Evolutionary conservation across 768 basidiomycete genomes (phyloP).

Genomic region (Mrakia gelida): DNA sequence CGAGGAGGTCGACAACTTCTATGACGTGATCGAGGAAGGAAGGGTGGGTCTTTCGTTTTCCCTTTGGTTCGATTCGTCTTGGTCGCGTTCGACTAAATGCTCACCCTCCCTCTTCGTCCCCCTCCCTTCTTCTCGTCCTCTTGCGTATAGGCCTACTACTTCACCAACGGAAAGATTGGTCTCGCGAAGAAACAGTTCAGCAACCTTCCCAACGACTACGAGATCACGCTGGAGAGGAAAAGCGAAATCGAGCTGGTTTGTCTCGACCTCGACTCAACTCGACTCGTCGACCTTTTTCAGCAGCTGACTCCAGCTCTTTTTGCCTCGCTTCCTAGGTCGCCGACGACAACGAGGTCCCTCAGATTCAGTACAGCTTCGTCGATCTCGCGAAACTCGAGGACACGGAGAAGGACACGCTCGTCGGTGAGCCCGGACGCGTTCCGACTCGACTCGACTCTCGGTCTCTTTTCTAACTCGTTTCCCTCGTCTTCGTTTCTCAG

Average conservation of each 20-base stretch:
- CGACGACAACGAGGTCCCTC: constrained; percentile 70
- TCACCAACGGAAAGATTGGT: constrained; percentile 84
- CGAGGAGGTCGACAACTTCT: constrained; percentile 71
- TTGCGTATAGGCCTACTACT: constrained; percentile 60
- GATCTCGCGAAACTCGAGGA: constrained; percentile 59
- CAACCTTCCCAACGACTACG: constrained; percentile 85
- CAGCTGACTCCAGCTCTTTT: background rate
- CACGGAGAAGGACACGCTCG: constrained; percentile 70
- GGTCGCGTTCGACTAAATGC: background rate
- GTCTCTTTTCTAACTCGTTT: background rate
- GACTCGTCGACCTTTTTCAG: background rate
- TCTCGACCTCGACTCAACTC: background rate
- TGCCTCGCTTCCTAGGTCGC: constrained; percentile 50
- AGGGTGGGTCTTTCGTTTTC: constrained; percentile 48
- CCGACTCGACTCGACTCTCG: background rate
- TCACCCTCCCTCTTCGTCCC: background rate
- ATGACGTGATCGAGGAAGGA: constrained; percentile 76
- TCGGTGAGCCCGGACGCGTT: constrained; percentile 56
- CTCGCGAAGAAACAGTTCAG: constrained; percentile 96
- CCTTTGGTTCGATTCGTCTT: background rate
- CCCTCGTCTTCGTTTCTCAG: background rate
- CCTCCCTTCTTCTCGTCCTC: background rate
- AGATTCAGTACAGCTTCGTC: constrained; percentile 78
- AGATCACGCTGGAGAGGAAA: constrained; percentile 74
- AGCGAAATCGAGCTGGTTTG: constrained; percentile 69